Conservation (phyloP, 192 early-diverging fungal species). For the Chytriomyces confervae region DNA sequence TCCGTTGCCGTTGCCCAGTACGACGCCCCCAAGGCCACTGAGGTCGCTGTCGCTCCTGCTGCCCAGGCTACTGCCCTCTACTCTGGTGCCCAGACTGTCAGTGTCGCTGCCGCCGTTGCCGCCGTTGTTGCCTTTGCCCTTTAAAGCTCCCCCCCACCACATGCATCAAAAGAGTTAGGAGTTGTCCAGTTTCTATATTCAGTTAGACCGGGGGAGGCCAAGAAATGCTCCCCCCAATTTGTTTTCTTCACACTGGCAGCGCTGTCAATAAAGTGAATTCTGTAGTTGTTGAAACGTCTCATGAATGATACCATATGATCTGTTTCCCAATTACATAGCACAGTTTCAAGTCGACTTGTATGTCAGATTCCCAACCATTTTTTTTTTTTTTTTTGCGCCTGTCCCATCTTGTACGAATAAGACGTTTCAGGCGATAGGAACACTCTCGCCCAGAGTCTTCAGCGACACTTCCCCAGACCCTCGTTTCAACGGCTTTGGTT, state of each 20-base stretch:
- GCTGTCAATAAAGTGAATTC: neutral
- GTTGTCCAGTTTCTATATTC: too few species aligned
- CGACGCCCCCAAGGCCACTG: neutral
- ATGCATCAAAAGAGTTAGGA: too few species aligned
- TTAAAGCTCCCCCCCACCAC: neutral
- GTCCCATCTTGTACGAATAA: neutral
- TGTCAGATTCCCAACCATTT: neutral
- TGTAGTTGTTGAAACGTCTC: neutral
- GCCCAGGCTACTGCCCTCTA: neutral
- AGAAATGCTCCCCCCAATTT: neutral
- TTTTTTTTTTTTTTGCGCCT: neutral
- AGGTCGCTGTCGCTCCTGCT: neutral
- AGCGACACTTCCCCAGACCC: conserved; percentile 83
- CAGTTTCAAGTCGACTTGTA: neutral
- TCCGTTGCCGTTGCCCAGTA: neutral
- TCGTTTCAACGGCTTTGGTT: conserved; percentile 80
- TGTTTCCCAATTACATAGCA: neutral
- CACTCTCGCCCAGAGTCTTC: conserved; percentile 51
- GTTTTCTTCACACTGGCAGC: neutral
- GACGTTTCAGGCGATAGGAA: neutral
- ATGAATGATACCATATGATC: too few species aligned
- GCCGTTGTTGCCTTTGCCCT: neutral
- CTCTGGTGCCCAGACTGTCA: neutral
- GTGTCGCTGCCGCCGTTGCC: conserved; percentile 5
- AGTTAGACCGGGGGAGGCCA: neutral